phyloP scores from a whole-genome alignment of 441 rosid species.

The Gossypium gossypioides region DNA sequence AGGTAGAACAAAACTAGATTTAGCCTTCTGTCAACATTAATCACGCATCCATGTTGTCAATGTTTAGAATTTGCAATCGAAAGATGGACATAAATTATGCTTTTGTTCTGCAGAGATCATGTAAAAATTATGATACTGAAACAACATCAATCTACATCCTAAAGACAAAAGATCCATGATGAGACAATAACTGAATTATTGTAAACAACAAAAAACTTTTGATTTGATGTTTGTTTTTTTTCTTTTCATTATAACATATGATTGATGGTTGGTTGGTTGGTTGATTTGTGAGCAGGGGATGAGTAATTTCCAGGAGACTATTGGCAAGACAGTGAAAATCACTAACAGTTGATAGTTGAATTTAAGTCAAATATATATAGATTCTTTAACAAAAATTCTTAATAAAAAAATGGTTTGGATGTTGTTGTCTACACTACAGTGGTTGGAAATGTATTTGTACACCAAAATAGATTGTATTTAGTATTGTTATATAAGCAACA shows the following conservation, averaged over 20 bases:
- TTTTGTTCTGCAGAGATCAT: background rate
- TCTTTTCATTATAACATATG: background rate
- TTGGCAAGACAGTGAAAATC: background rate
- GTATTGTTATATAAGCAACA: background rate
- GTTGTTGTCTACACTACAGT: background rate
- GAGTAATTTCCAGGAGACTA: background rate
- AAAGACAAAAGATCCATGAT: background rate
- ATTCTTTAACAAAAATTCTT: background rate
- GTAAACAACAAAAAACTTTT: background rate
- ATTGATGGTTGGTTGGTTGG: background rate
- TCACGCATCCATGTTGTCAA: too few species aligned
- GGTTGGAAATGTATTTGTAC: background rate
- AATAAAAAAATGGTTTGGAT: conserved; percentile 3
- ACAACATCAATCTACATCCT: background rate
- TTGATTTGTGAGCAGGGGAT: background rate
- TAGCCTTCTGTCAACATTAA: too few species aligned
- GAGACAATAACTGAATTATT: background rate
- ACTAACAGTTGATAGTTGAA: background rate
- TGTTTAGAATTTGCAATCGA: too few species aligned
- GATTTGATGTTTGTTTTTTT: background rate
- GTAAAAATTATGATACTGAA: background rate
- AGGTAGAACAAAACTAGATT: too few species aligned
- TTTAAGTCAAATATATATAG: background rate
- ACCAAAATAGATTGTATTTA: background rate
- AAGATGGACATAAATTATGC: too few species aligned